Base-by-base conservation (phyloP, 2,329 filamentous ascomycete species). In the Sporothrix schenckii region DNA sequence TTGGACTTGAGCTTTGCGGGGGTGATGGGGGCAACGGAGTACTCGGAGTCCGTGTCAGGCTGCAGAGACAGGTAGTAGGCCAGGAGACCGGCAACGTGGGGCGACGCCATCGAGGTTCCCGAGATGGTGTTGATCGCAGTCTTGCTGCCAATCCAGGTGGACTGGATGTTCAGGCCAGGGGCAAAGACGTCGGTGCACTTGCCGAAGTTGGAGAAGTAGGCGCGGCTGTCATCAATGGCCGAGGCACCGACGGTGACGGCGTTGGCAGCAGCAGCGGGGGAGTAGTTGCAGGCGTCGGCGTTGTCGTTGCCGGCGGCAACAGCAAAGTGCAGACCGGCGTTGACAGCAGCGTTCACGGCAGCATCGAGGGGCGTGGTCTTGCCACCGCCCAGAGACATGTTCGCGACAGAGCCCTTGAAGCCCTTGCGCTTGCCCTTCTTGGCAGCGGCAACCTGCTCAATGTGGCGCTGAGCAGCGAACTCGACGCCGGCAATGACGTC, bases 131-230 rank as follows among this genome's bases (percentile, higher is more conserved):
- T 99, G 85, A 93, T 89, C 78, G 95, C 94, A 78, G 94, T 90
- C 83, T 95, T 92, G 88, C 91, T 94, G 80, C 96, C 95, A 77
- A 97, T 97, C 95, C 95, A 99, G 81, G 95, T 98, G 75, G 95
- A 99, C 77, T 92, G 88, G 78, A 99, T 97, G 90, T 93, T 97
- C 78, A 97, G 87, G 79, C 95, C 95, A 72, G 95, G 95, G 74
- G 94, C 95, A 78, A 99, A 99, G 87, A 99, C 97, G 83, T 99
- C 95, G 81, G 94, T 97, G 88, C 95, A 99, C 87, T 94, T 95
- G 82, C 95, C 95, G 82, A 90, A 98, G 92, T 99, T 99, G 89
- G 96, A 99, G 90, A 99, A 99, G 89, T 98, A 99, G 75, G 95
- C 95, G 83, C 95, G 94, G 86, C 93, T 92, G 80, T 99, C 95